Conservation (phyloP, 1,284 basidiomycete genomes). For the Mycena citricolor region DNA sequence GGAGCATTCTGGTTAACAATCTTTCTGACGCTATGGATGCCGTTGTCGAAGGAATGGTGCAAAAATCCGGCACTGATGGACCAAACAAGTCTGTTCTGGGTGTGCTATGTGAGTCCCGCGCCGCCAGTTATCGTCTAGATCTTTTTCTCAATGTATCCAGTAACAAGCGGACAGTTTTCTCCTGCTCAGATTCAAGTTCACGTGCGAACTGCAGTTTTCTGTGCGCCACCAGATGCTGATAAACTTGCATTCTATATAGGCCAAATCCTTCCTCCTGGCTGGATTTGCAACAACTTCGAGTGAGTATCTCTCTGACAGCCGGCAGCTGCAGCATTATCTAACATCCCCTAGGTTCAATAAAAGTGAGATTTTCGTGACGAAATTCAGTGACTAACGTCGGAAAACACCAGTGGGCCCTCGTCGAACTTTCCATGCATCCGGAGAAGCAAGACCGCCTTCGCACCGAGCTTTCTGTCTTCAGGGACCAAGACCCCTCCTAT, state of each 20-base stretch:
- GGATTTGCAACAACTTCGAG: slow-evolving; percentile 11
- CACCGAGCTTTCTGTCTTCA: slow-evolving; percentile 5
- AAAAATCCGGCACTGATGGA: background rate
- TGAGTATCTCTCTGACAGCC: slow-evolving; percentile 1
- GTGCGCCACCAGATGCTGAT: too few relatives aligned
- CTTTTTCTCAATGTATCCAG: too few relatives aligned
- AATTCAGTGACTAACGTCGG: too few relatives aligned
- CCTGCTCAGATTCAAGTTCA: slow-evolving; percentile 6
- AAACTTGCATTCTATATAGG: background rate
- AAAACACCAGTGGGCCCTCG: slow-evolving; percentile 12
- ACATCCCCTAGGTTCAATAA: too few relatives aligned
- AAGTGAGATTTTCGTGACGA: too few relatives aligned
- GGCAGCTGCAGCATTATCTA: too few relatives aligned
- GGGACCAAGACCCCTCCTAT: slow-evolving; percentile 4
- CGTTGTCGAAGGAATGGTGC: background rate
- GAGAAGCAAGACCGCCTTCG: slow-evolving; percentile 11
- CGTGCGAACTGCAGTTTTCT: too few relatives aligned
- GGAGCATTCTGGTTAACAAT: slow-evolving; percentile 4
- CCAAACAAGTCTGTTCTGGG: slow-evolving; percentile 6
- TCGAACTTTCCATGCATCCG: slow-evolving; percentile 13
- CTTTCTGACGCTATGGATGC: slow-evolving; percentile 15
- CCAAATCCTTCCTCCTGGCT: slow-evolving; percentile 12
- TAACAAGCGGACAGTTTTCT: slow-evolving; percentile 6
- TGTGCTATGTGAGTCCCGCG: slow-evolving; percentile 10
- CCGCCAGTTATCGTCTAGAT: too few relatives aligned